Conservation (phyloP, 2,329 filamentous ascomycete genomes). For the Xylaria sp. region DNA sequence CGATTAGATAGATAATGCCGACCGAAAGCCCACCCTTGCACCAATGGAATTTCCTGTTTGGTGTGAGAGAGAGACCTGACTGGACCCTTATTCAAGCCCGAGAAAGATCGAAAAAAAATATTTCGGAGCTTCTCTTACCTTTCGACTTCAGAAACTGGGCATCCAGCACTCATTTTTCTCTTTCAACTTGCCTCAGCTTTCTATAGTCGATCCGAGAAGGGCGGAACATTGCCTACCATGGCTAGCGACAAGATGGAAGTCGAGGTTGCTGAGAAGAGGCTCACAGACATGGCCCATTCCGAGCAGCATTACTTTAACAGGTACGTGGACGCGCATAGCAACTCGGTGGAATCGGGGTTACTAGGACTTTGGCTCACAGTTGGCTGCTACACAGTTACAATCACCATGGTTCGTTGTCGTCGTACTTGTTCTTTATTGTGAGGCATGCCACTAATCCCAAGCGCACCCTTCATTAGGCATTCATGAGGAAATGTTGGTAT, state of each 20-base stretch:
- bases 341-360: slow-evolving; percentile 34
- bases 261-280: slow-evolving; percentile 68
- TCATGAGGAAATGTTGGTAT: slow-evolving; percentile 97
- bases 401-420: slow-evolving; percentile 79
- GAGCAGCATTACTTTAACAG: slow-evolving; percentile 99
- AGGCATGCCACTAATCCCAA: slow-evolving; percentile 39
- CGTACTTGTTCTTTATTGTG: slow-evolving; percentile 49
- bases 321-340: slow-evolving; percentile 56
- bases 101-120: slow-evolving; percentile 29
- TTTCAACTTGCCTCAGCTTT: slow-evolving; percentile 30
- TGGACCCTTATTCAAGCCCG: slow-evolving; percentile 33
- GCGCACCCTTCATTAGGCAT: slow-evolving; percentile 69
- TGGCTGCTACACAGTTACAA: slow-evolving; percentile 75
- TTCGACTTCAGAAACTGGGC: slow-evolving; percentile 30
- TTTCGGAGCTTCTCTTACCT: slow-evolving; percentile 10
- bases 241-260: slow-evolving; percentile 64
- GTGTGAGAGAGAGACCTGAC: slow-evolving; percentile 29
- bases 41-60: slow-evolving; percentile 38
- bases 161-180: slow-evolving; percentile 32
- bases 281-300: slow-evolving; percentile 85
- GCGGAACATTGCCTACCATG: slow-evolving; percentile 38
- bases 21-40: slow-evolving; percentile 25
- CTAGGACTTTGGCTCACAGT: slow-evolving; percentile 36
- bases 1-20: slow-evolving; percentile 32
- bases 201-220: slow-evolving; percentile 17